phyloP scores from a whole-genome alignment of 139 green algal genomes.

The Mesotaenium endlicherianum region DNA sequence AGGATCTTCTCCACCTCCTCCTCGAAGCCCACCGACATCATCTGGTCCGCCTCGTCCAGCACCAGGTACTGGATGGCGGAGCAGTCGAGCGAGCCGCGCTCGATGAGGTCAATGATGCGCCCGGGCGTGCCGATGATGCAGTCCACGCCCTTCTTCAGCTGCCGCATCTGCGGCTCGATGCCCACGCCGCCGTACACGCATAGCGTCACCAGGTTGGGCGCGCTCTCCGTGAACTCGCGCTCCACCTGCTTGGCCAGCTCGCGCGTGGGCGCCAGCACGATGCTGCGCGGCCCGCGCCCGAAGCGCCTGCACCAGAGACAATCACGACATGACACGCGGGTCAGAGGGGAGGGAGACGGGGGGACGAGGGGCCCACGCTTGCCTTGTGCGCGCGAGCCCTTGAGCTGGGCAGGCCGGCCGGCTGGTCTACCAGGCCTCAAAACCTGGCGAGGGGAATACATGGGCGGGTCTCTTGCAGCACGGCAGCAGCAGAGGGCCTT shows the following conservation, averaged over 20 bases:
- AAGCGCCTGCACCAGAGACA: too few species aligned
- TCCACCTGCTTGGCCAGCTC: conserved; percentile 99
- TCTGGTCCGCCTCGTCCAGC: conserved; percentile 97
- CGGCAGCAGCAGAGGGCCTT: too few species aligned
- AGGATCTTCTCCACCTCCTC: conserved; percentile 97
- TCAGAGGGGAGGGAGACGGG: too few species aligned
- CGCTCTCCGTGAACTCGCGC: conserved; percentile 77
- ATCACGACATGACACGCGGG: too few species aligned
- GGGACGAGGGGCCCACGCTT: too few species aligned
- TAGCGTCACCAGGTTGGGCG: conserved; percentile 66
- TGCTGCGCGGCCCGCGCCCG: conserved; percentile 69
- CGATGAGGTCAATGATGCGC: conserved; percentile 92
- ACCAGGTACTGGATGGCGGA: conserved; percentile 78
- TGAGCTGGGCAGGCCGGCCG: too few species aligned
- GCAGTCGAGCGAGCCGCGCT: conserved; percentile 75
- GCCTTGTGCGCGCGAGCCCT: too few species aligned
- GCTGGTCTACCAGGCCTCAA: too few species aligned
- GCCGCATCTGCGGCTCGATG: conserved; percentile 57
- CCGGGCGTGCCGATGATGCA: conserved; percentile 95
- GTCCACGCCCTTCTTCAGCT: conserved; percentile 72
- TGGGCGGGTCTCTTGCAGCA: too few species aligned
- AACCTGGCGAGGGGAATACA: too few species aligned
- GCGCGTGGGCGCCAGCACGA: conserved; percentile 92
- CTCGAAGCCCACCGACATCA: conserved; percentile 96
- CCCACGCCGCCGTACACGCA: conserved; percentile 88